Evolutionary conservation across 208 protist species (phyloP), one percentile per base, ranked within the genome.

Genomic region (Trypanosoma platydactyli): DNA sequence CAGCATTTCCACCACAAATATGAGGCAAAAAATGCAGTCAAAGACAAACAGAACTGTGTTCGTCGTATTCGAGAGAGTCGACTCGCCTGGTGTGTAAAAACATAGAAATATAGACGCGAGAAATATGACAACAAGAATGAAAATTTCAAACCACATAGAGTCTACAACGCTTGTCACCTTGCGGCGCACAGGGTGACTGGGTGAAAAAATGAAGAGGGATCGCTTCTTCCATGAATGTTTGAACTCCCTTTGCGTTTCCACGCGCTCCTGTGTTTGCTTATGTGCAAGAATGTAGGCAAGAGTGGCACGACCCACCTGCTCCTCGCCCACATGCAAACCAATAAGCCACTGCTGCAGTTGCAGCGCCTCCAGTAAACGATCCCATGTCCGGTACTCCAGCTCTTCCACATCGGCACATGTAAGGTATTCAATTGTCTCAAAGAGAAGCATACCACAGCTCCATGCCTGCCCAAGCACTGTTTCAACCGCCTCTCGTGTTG

Each of bases 401-500:
- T 79, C 62, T 44, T 84, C 81, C 66, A 92, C 42, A 68, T 92
- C 87, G 33, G 74, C 59, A 79, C 86, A 86, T n/a, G 82, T 76
- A 52, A 94, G 66, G 59, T 88, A 84, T 57, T 96, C 87, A 55
- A 94, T 86, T 5, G 83, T 92, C 45, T 96, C 87, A 73, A 87
- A 96, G 24, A 96, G 83, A 51, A 96, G 70, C 84, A 96, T 85
- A 35, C 91, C 91, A 72, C 88, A 94, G 55, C 86, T 88, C 86
- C 88, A 94, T 11, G 91, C 88, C 71, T 96, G 88, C 11, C 91
- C 91, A 50, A 96, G 79, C 29, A 96, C 80, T 2, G 81, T 82
- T 62, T 96, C 91, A 41, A 96, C 80, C 60, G 81, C 78, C 24
- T 83, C 78, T 54, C 80, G 74, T 51, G 83, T 89, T 40, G 88